Conservation (phyloP, 2,329 filamentous ascomycete genomes). For the Fusarium duplospermum region DNA sequence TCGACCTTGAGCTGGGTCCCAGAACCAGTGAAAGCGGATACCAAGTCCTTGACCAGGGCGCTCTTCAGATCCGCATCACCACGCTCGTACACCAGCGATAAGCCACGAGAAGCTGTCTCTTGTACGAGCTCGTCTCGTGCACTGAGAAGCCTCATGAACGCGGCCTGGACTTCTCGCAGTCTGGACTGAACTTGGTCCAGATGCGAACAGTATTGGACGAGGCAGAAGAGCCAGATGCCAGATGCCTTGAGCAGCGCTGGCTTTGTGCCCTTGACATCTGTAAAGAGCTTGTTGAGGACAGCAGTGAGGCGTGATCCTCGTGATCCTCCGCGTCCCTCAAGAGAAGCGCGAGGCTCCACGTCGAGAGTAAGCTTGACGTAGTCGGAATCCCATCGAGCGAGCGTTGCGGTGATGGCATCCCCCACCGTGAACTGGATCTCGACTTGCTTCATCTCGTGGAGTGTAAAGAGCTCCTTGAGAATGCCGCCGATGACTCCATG, state of each 20-base stretch:
- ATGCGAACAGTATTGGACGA: constrained; percentile 91
- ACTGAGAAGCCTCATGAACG: constrained; percentile 88
- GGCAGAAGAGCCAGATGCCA: constrained; percentile 92
- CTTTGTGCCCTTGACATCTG: constrained; percentile 84
- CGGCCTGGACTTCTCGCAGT: constrained; percentile 82
- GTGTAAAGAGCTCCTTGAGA: constrained; percentile 74
- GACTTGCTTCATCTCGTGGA: constrained; percentile 86
- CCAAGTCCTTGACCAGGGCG: constrained; percentile 86
- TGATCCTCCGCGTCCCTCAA: constrained; percentile 52
- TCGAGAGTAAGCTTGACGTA: constrained; percentile 81
- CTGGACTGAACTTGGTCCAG: constrained; percentile 78
- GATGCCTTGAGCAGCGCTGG: constrained; percentile 91
- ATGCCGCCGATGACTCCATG: constrained; percentile 63
- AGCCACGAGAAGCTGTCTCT: constrained; percentile 90
- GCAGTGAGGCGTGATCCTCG: constrained; percentile 58
- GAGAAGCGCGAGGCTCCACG: constrained; percentile 65
- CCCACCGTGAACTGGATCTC: constrained; percentile 93
- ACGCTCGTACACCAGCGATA: constrained; percentile 94
- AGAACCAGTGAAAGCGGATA: constrained; percentile 87
- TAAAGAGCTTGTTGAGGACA: constrained; percentile 78
- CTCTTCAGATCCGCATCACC: constrained; percentile 84
- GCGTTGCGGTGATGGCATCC: constrained; percentile 83
- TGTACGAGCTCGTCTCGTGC: constrained; percentile 95
- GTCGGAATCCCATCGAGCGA: constrained; percentile 85
- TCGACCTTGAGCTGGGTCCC: constrained; percentile 83